A percentile compares a stretch with the other conserved stretches of the same genome.
These are phyloP conservation scores for Grosmannia clavigera DNA, from an alignment of 2,329 filamentous ascomycete species.

Conservation along the genomic window DNA sequence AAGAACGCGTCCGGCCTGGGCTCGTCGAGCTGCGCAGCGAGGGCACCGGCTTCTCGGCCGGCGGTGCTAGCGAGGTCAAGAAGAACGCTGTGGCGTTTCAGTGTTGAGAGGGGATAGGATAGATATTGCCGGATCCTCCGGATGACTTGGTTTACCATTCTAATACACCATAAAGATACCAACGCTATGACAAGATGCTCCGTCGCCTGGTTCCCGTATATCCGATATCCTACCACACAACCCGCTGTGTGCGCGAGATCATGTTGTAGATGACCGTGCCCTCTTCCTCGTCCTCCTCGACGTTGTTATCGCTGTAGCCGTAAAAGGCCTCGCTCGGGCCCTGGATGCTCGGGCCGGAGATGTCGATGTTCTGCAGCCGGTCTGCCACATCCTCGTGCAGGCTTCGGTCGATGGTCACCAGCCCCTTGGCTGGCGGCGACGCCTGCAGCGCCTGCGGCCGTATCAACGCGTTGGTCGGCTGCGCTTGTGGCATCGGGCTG, in stretches of 20 bases:
- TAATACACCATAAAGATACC: no score
- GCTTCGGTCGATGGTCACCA: neutral
- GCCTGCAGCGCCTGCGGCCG: no score
- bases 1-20: conserved; percentile 53
- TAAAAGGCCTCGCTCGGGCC: neutral
- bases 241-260: conserved; percentile 5
- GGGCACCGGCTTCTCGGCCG: conserved; percentile 83
- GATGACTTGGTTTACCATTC: no score
- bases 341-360: neutral
- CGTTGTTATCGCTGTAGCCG: neutral
- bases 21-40: conserved; percentile 72
- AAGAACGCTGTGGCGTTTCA: conserved; percentile 48
- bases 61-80: conserved; percentile 72
- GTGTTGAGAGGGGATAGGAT: conserved; percentile 5
- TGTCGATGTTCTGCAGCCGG: neutral
- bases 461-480: no score
- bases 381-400: neutral
- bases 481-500: no score
- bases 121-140: no score
- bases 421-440: no score
- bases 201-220: no score
- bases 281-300: neutral
- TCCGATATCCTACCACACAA: neutral
- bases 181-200: no score
- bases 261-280: conserved; percentile 9